Conservation (phyloP, 768 basidiomycete species). For the Lyophyllum atratum region DNA sequence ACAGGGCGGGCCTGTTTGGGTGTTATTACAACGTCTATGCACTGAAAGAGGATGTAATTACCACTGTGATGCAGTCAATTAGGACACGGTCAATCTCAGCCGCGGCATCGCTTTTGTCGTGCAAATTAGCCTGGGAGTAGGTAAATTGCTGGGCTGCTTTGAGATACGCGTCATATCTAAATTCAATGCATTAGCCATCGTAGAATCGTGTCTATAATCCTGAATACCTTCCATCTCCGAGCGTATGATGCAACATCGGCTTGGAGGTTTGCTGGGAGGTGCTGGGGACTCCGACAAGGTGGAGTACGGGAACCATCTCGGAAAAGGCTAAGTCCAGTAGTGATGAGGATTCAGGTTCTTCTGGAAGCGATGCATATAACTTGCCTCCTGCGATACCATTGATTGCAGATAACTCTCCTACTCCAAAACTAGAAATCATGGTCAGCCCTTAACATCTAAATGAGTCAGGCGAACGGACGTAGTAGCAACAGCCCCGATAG, state of each 20-base stretch:
- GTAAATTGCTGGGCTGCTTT: slow-evolving; percentile 79
- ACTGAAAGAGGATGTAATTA: slow-evolving; percentile 17
- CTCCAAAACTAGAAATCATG: slow-evolving; percentile 65
- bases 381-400: slow-evolving; percentile 80
- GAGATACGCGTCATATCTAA: slow-evolving; percentile 77
- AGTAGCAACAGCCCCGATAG: slow-evolving; percentile 74
- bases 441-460: not conserved
- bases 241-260: slow-evolving; percentile 15
- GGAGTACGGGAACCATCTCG: slow-evolving; percentile 89
- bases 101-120: slow-evolving; percentile 53
- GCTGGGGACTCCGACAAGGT: slow-evolving; percentile 65
- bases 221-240: slow-evolving; percentile 15
- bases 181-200: not conserved
- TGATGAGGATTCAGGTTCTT: not conserved
- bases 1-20: slow-evolving; percentile 78
- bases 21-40: not conserved
- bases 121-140: slow-evolving; percentile 63
- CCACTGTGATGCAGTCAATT: slow-evolving; percentile 62
- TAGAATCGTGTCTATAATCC: not conserved
- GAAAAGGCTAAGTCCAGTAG: slow-evolving; percentile 55
- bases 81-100: slow-evolving; percentile 80
- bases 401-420: slow-evolving; percentile 89
- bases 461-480: slow-evolving; percentile 48
- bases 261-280: slow-evolving; percentile 10
- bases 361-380: slow-evolving; percentile 7